phyloP scores from a whole-genome alignment of 345 rosid genomes.

The Citrus medica region DNA sequence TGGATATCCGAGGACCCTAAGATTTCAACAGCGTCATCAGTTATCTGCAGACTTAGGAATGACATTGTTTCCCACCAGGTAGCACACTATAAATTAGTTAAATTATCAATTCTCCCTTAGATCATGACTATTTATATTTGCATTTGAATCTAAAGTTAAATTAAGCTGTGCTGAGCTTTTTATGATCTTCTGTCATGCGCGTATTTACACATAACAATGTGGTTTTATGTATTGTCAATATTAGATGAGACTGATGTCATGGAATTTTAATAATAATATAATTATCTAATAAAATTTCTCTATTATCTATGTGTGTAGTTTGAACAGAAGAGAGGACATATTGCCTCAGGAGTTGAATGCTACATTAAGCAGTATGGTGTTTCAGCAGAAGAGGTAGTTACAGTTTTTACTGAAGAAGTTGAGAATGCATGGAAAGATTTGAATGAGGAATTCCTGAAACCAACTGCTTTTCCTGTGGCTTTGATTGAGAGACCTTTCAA shows the following conservation, averaged over 20 bases:
- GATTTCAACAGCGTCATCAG: neutral
- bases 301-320: neutral
- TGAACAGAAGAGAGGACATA: neutral
- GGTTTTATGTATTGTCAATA: too few relatives aligned
- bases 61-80: conserved; percentile 9
- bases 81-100: too few relatives aligned
- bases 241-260: too few relatives aligned
- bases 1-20: neutral
- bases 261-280: too few relatives aligned
- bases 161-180: too few relatives aligned
- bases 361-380: neutral
- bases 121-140: too few relatives aligned
- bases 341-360: conserved; percentile 15
- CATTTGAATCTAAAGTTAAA: too few relatives aligned
- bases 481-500: neutral
- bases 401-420: neutral
- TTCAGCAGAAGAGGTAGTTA: neutral
- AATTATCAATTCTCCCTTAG: too few relatives aligned
- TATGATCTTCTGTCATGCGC: too few relatives aligned
- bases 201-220: too few relatives aligned
- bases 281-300: too few relatives aligned
- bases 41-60: neutral
- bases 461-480: neutral
- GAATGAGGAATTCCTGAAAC: neutral
- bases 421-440: neutral